These are phyloP conservation scores for Puccinia sorghi DNA, from an alignment of 1,284 basidiomycete species.

Conservation along the genomic window DNA sequence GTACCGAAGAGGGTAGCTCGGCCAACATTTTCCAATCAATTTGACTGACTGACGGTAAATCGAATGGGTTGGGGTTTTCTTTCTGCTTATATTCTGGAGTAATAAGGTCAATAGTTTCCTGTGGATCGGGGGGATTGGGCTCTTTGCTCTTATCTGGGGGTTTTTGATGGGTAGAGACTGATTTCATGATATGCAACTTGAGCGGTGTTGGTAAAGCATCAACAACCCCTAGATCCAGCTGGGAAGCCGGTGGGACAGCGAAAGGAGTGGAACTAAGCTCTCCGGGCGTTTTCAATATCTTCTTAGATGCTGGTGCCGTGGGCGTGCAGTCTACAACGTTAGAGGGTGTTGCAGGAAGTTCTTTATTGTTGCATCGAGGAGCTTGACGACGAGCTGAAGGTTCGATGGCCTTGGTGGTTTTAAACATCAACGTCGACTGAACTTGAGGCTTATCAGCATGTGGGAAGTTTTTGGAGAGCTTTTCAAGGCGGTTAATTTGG, in stretches of 20 bases:
- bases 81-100: slow-evolving; percentile 9
- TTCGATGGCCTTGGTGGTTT: slow-evolving; percentile 18
- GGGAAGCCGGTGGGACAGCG: slow-evolving; percentile 54
- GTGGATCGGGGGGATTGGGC: neutral
- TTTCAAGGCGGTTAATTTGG: slow-evolving; percentile 84
- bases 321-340: neutral
- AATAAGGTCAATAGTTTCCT: neutral
- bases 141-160: neutral
- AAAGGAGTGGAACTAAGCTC: slow-evolving; percentile 42
- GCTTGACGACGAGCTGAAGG: neutral
- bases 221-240: slow-evolving; percentile 56
- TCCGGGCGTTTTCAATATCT: neutral
- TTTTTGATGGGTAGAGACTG: neutral
- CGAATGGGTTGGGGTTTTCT: neutral
- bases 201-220: slow-evolving; percentile 55
- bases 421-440: slow-evolving; percentile 30
- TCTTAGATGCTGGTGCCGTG: slow-evolving; percentile 29
- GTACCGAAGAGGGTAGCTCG: slow-evolving; percentile 39
- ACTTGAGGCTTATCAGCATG: slow-evolving; percentile 50
- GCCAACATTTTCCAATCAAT: slow-evolving; percentile 43
- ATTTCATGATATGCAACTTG: slow-evolving; percentile 52
- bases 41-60: slow-evolving; percentile 40
- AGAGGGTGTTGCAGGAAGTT: neutral
- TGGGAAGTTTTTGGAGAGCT: slow-evolving; percentile 48
- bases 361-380: neutral